phyloP scores from a whole-genome alignment of 2,329 filamentous ascomycete species.

The Fusarium torulosum region DNA sequence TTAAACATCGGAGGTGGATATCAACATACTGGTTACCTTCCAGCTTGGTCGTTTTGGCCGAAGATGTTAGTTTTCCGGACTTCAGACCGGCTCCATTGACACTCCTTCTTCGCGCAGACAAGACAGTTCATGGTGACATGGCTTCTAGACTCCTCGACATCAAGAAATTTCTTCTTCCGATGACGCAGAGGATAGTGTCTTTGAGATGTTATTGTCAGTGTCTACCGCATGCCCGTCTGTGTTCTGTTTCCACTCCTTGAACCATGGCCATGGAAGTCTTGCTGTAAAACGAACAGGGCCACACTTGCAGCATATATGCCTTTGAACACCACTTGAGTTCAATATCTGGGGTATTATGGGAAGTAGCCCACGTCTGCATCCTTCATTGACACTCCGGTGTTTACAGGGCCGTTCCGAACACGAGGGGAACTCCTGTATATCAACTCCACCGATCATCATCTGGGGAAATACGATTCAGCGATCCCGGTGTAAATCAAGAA shows the following conservation, averaged over 20 bases:
- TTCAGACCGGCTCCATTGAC: slow-evolving; percentile 4
- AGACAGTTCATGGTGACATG: slow-evolving; percentile 7
- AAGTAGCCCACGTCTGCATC: slow-evolving; percentile 5
- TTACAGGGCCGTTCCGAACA: slow-evolving; percentile 34
- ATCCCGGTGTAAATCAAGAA: neutral
- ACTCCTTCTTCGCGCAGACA: slow-evolving; percentile 20
- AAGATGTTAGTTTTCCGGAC: slow-evolving; percentile 5
- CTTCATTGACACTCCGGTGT: slow-evolving; percentile 13
- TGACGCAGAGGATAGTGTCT: neutral
- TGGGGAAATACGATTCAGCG: slow-evolving; percentile 26
- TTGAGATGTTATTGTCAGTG: neutral
- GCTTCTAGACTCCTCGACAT: neutral
- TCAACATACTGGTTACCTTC: slow-evolving; percentile 15
- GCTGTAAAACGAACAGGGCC: neutral
- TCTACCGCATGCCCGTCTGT: neutral
- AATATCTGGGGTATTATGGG: slow-evolving; percentile 17
- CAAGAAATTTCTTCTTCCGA: slow-evolving; percentile 8
- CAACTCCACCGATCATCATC: slow-evolving; percentile 33
- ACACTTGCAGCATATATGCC: neutral
- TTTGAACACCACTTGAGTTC: neutral
- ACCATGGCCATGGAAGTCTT: neutral
- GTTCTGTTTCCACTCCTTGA: neutral
- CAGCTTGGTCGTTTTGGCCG: slow-evolving; percentile 10
- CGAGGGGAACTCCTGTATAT: slow-evolving; percentile 28
- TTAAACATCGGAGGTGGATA: slow-evolving; percentile 9